Base-by-base conservation (phyloP, 164 flowering plant genomes). In the Malania oleifera region DNA sequence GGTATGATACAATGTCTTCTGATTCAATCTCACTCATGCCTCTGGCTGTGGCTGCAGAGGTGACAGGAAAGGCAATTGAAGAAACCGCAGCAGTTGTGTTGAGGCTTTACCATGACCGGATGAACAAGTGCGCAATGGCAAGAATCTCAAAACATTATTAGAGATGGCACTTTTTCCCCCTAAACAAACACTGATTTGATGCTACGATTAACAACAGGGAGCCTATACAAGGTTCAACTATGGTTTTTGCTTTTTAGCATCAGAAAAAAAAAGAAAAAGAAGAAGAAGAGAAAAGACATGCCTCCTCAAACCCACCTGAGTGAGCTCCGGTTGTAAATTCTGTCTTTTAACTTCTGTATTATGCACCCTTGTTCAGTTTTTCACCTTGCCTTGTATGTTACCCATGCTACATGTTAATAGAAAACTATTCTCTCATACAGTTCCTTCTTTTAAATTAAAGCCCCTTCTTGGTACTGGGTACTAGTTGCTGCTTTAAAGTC, bases 1-100 rank as follows among this genome's bases (percentile, higher is more conserved):
- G 35, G 35, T 31, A 9, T 9, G 6, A 31, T 46, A 22, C 22
- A 4, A 13, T 11, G 14, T 46, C 46, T 46, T 20, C 25, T 46
- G 10, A 22, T 6, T 1, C 18, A 8, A 15, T 14, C 13, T 12
- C 5, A 2, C 56, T 29, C 40, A 26, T 59, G 55, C 45, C 49
- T 12, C 26, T 54, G 35, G 7, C 24, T 51, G 54, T 67, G 51
- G 25, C 71, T 74, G 67, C 85, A 91, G 98, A 89, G 59, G 98
- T 91, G 67, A 87, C 96, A 18, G 92, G 89, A 38, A 91, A 80
- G 67, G 96, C 96, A 15, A 81, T 91, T 65, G 95, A 91, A 76
- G 98, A 91, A 74, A 91, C 91, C 24, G 96, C 98, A 52, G 89
- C 96, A 2, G 75, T 89, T 49, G 65, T 91, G 31, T 68, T 85